These are phyloP conservation scores for Penicillium decumbens DNA, from an alignment of 2,329 filamentous ascomycete species.

Conservation along the genomic window DNA sequence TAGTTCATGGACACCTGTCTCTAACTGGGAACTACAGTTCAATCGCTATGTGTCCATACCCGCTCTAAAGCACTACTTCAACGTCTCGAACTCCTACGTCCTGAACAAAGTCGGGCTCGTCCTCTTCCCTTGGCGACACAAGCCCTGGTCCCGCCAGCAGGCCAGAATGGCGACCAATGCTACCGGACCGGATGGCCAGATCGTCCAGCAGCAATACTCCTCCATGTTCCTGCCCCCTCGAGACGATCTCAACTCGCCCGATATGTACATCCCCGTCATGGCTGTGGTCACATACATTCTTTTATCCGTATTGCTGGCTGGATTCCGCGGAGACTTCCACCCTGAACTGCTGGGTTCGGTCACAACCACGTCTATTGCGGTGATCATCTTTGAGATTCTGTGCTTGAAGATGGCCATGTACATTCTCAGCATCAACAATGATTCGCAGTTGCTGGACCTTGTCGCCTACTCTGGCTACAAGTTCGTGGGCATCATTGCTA, in stretches of 20 bases:
- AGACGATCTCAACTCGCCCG: conserved; percentile 94
- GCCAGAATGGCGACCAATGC: conserved; percentile 46
- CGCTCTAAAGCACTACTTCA: conserved; percentile 97
- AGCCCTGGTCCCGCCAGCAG: conserved; percentile 93
- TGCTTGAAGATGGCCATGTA: conserved; percentile 89
- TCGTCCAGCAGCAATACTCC: conserved; percentile 53
- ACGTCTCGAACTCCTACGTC: conserved; percentile 96
- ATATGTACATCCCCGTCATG: conserved; percentile 99
- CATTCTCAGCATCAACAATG: conserved; percentile 86
- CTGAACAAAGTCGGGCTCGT: conserved; percentile 88
- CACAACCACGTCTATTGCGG: conserved; percentile 74
- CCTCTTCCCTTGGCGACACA: conserved; percentile 95
- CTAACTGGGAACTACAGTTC: conserved; percentile 46
- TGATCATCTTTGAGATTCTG: conserved; percentile 84
- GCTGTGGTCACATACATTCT: conserved; percentile 96
- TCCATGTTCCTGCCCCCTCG: conserved; percentile 76
- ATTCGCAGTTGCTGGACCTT: conserved; percentile 86
- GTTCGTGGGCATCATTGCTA: conserved; percentile 93
- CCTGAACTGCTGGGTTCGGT: conserved; percentile 89
- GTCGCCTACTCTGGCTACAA: conserved; percentile 98
- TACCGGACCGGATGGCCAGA: conserved; percentile 54
- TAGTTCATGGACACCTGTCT: not conserved
- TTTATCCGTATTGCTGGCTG: conserved; percentile 82
- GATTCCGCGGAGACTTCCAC: conserved; percentile 84
- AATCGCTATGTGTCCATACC: conserved; percentile 85